Conservation (phyloP, 495 filamentous ascomycete species). For the Tuber magnatum region DNA sequence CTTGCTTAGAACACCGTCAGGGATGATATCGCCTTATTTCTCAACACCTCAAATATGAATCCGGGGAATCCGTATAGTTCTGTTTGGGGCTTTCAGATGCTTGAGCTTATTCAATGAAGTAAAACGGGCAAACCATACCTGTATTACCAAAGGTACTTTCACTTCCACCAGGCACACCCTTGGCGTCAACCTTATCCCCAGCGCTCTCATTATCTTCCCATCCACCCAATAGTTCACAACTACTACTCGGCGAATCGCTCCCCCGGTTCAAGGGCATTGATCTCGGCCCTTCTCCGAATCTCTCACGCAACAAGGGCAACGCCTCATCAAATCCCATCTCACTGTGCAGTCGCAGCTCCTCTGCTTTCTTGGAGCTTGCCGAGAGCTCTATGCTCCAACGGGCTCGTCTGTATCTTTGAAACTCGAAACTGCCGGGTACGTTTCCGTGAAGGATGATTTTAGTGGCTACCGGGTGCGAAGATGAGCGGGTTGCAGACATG, state of each 20-base stretch:
- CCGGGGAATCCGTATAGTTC: conserved; percentile 92
- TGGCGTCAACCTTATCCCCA: conserved; percentile 37
- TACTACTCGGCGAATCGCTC: conserved; percentile 86
- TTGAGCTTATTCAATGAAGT: conserved; percentile 42
- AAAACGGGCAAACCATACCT: conserved; percentile 27
- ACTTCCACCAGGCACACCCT: conserved; percentile 38
- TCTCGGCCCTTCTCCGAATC: conserved; percentile 61
- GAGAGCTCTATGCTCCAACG: conserved; percentile 73
- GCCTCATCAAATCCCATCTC: conserved; percentile 70
- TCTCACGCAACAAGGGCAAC: conserved; percentile 57
- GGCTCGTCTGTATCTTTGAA: conserved; percentile 85
- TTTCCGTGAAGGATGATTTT: conserved; percentile 91
- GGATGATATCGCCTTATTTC: conserved; percentile 80
- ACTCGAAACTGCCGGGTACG: conserved; percentile 89
- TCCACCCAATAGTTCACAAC: conserved; percentile 78
- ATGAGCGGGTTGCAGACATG: conserved; percentile 63
- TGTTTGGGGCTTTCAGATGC: conserved; percentile 66
- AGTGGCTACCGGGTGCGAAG: conserved; percentile 63
- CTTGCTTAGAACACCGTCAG: conserved; percentile 70
- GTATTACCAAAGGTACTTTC: conserved; percentile 45
- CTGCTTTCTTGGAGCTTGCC: conserved; percentile 33
- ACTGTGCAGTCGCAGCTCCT: conserved; percentile 50
- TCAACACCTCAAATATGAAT: conserved; percentile 87
- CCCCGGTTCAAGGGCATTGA: conserved; percentile 81
- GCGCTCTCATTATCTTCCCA: conserved; percentile 66